Evolutionary conservation across 305 asterid species (phyloP).

Genomic region (Fraxinus latifolia): DNA sequence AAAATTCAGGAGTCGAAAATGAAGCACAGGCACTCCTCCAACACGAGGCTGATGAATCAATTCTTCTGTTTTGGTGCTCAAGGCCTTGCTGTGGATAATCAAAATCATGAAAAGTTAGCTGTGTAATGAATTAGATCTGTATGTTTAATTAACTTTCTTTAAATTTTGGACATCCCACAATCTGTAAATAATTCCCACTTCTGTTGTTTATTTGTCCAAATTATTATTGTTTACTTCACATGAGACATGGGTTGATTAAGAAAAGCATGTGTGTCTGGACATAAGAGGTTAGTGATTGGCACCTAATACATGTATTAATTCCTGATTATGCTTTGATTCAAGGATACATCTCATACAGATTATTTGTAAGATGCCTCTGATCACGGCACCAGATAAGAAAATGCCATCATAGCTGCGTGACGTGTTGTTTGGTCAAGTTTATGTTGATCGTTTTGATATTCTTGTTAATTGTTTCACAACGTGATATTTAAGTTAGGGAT

Average conservation of each 20-base stretch:
- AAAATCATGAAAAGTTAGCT: constrained; percentile 21
- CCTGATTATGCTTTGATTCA: not conserved
- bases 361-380: not conserved
- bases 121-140: constrained; percentile 15
- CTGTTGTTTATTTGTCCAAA: not conserved
- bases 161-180: not conserved
- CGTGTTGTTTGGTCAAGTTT: not conserved
- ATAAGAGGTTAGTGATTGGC: not conserved
- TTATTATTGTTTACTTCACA: not conserved
- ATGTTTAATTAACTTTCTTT: not conserved
- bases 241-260: not conserved
- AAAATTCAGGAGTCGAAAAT: constrained; percentile 24
- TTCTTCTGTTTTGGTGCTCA: constrained; percentile 70
- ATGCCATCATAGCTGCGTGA: not conserved
- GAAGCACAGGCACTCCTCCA: constrained; percentile 41
- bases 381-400: not conserved
- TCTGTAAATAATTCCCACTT: not conserved
- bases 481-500: too few relatives aligned
- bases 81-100: constrained; percentile 42
- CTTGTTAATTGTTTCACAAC: not conserved
- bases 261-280: not conserved
- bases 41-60: constrained; percentile 54
- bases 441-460: not conserved
- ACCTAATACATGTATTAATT: too few relatives aligned
- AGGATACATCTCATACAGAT: not conserved